These are phyloP conservation scores for Phytophthora lateralis DNA, from an alignment of 352 stramenopile species.

Conservation along the genomic window DNA sequence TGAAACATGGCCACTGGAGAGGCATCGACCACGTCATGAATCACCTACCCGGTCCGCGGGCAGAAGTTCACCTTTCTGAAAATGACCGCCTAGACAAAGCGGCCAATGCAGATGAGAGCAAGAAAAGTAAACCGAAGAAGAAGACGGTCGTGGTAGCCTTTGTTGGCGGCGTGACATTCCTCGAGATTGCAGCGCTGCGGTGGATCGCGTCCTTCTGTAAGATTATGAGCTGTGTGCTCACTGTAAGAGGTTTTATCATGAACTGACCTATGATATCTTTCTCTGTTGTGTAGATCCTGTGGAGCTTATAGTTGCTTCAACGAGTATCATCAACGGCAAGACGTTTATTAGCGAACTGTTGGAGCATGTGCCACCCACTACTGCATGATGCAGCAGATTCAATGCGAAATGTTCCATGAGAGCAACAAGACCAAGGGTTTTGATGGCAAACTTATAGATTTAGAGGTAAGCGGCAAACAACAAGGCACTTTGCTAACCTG, in stretches of 20 bases:
- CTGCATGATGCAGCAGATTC: conserved; percentile 6
- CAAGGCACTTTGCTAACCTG: conserved; percentile 27
- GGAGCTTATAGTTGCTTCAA: conserved; percentile 64
- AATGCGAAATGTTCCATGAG: not conserved
- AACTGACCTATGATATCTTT: conserved; percentile 14
- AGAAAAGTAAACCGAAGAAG: conserved; percentile 40
- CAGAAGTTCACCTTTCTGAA: conserved; percentile 49
- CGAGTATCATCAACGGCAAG: conserved; percentile 62
- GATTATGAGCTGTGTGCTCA: conserved; percentile 1
- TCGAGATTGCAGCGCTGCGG: conserved; percentile 75
- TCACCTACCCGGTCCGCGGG: conserved; percentile 53
- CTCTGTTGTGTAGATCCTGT: conserved; percentile 45
- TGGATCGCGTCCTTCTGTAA: conserved; percentile 76
- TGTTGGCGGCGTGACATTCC: conserved; percentile 70
- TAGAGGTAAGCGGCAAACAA: conserved; percentile 13
- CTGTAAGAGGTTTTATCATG: not conserved
- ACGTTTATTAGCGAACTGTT: conserved; percentile 56
- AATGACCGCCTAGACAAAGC: conserved; percentile 12
- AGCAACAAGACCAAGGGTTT: not conserved
- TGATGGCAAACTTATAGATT: conserved; percentile 8
- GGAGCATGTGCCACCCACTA: conserved; percentile 50
- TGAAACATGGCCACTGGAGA: conserved; percentile 57
- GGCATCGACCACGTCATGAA: conserved; percentile 55
- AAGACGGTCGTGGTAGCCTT: conserved; percentile 69
- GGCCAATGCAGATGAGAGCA: conserved; percentile 2